Percentiles rank a stretch among this genome's conserved stretches.
Conservation (phyloP, 495 filamentous ascomycete genomes). For the Penicillium alfredii region DNA sequence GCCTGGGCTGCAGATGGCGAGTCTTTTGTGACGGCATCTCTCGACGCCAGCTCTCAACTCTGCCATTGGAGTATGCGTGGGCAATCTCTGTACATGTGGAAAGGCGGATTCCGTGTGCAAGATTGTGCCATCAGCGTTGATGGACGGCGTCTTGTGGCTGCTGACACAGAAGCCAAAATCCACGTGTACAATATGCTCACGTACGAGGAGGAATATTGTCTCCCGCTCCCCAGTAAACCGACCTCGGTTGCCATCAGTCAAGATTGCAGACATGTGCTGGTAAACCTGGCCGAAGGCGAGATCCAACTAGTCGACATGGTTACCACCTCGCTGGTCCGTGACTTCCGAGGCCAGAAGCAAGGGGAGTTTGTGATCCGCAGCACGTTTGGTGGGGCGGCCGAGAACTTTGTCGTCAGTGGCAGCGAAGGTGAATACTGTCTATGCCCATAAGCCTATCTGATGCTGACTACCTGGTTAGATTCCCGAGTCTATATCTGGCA, state of each 20-base stretch:
- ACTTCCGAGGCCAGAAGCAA: constrained; percentile 68
- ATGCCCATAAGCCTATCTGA: neutral
- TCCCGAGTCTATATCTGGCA: constrained; percentile 84
- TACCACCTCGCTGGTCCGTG: constrained; percentile 62
- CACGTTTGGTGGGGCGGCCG: constrained; percentile 79
- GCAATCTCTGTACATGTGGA: constrained; percentile 58
- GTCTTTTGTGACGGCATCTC: constrained; percentile 73
- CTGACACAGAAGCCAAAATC: constrained; percentile 62
- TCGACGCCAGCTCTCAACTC: constrained; percentile 61
- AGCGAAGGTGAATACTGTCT: constrained; percentile 65
- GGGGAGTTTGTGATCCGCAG: constrained; percentile 71
- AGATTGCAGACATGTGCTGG: constrained; percentile 72
- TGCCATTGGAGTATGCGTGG: constrained; percentile 56
- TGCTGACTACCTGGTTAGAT: constrained; percentile 46
- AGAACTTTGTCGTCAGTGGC: constrained; percentile 85
- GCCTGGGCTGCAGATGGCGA: constrained; percentile 77
- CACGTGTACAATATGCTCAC: constrained; percentile 78
- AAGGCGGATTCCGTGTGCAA: constrained; percentile 67
- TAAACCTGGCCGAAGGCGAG: constrained; percentile 70
- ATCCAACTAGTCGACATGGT: constrained; percentile 73
- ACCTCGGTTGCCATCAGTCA: constrained; percentile 76
- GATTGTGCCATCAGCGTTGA: constrained; percentile 78
- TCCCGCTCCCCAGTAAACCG: constrained; percentile 57
- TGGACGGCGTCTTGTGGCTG: constrained; percentile 69
- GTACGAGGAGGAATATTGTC: constrained; percentile 66